phyloP scores from a whole-genome alignment of 768 basidiomycete species.

The Coprinopsis cinerea region DNA sequence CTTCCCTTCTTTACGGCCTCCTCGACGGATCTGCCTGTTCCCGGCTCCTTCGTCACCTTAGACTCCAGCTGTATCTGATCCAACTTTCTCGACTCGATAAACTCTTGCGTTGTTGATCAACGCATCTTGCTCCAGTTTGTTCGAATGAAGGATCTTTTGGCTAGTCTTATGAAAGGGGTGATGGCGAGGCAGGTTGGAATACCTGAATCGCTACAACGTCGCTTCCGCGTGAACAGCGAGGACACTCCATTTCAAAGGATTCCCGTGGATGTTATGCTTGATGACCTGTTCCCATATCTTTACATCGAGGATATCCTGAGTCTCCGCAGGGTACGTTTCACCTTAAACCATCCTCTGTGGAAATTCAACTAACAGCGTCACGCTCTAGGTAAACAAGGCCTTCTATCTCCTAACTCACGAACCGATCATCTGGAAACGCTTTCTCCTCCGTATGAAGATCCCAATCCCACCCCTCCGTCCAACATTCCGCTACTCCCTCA shows the following conservation, averaged over 20 bases:
- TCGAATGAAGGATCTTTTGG: too few relatives aligned
- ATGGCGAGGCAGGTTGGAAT: too few relatives aligned
- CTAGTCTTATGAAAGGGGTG: too few relatives aligned
- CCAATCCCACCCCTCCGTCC: conserved; percentile 59
- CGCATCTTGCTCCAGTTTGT: too few relatives aligned
- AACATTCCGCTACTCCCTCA: conserved; percentile 38
- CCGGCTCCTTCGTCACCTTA: too few relatives aligned
- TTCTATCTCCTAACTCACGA: conserved; percentile 63
- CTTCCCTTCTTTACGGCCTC: too few relatives aligned
- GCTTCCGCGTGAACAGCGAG: neutral
- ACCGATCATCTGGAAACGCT: conserved; percentile 63
- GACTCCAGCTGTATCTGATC: too few relatives aligned
- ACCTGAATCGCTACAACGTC: neutral
- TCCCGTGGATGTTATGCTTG: conserved; percentile 36
- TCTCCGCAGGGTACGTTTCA: conserved; percentile 34
- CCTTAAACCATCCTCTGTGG: neutral
- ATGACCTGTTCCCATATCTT: conserved; percentile 36
- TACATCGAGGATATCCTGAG: conserved; percentile 41
- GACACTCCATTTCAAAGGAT: conserved; percentile 21
- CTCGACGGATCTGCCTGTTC: too few relatives aligned
- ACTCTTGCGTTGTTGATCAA: too few relatives aligned
- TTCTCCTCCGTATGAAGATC: conserved; percentile 47
- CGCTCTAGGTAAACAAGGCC: conserved; percentile 41
- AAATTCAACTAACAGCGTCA: neutral
- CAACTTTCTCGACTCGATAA: too few relatives aligned